Percentiles rank a stretch among this genome's conserved stretches.
Evolutionary conservation across 768 basidiomycete genomes (phyloP).

Genomic region (Tephrocybe sp.): DNA sequence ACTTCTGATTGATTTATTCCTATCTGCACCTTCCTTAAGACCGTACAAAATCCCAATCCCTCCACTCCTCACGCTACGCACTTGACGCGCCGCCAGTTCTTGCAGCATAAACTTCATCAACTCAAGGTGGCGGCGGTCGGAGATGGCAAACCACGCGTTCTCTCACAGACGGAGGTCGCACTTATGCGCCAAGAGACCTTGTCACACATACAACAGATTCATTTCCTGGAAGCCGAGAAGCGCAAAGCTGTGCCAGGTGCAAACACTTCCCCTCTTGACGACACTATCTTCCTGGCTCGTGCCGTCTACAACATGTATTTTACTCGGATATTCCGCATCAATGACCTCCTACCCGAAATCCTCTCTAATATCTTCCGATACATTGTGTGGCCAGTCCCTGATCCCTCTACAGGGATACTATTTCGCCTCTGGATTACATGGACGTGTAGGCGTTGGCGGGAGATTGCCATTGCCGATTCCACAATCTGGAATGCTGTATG

Average conservation of each 20-base stretch:
- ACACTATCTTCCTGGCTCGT: slow-evolving; percentile 31
- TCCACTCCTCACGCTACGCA: not conserved
- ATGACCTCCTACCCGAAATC: slow-evolving; percentile 65
- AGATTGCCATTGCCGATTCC: slow-evolving; percentile 42
- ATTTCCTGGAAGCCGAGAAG: slow-evolving; percentile 10
- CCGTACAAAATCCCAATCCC: not conserved
- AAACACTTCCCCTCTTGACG: slow-evolving; percentile 17
- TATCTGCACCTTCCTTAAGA: not conserved
- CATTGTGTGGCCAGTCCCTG: slow-evolving; percentile 50
- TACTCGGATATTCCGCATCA: slow-evolving; percentile 49
- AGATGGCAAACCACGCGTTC: slow-evolving; percentile 19
- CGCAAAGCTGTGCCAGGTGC: not conserved
- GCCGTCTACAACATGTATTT: slow-evolving; percentile 30
- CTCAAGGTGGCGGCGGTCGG: slow-evolving; percentile 4
- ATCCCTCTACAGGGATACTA: slow-evolving; percentile 31
- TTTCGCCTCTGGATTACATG: slow-evolving; percentile 52
- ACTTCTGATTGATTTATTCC: not conserved
- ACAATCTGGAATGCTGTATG: slow-evolving; percentile 66
- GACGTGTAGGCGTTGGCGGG: slow-evolving; percentile 58
- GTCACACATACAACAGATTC: slow-evolving; percentile 15
- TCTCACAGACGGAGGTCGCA: slow-evolving; percentile 15
- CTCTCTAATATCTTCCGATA: slow-evolving; percentile 61
- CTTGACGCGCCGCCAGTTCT: slow-evolving; percentile 2
- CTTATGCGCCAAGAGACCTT: slow-evolving; percentile 15
- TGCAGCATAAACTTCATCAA: slow-evolving; percentile 3